Percentiles rank a stretch among this genome's conserved stretches.
phyloP scores from a whole-genome alignment of 2,329 filamentous ascomycete species.

The Shiraia bambusicola region DNA sequence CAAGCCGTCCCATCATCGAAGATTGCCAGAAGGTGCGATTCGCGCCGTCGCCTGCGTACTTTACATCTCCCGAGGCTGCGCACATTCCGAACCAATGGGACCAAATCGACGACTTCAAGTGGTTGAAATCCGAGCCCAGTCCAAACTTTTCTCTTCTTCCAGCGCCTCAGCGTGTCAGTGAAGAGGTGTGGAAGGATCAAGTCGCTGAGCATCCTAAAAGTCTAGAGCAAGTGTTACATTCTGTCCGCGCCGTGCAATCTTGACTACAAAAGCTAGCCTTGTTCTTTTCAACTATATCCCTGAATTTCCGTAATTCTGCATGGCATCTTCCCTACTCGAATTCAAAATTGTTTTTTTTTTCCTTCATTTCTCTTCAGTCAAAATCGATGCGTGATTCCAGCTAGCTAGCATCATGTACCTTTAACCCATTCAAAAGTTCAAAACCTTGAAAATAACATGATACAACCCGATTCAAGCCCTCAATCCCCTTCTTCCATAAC shows the following conservation, averaged over 20 bases:
- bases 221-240: not conserved
- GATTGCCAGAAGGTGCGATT: conserved; percentile 79
- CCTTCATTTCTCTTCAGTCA: too few relatives aligned
- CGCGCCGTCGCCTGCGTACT: conserved; percentile 68
- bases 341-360: too few relatives aligned
- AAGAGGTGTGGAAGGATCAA: conserved; percentile 65
- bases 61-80: conserved; percentile 52
- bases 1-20: conserved; percentile 90
- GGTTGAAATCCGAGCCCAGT: conserved; percentile 82
- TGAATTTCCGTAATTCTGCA: conserved; percentile 57
- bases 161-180: conserved; percentile 59
- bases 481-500: too few relatives aligned
- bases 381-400: too few relatives aligned
- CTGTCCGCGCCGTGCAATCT: not conserved
- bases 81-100: conserved; percentile 70
- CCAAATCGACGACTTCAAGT: conserved; percentile 95
- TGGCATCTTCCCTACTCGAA: too few relatives aligned
- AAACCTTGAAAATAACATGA: too few relatives aligned
- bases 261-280: not conserved
- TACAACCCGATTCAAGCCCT: too few relatives aligned
- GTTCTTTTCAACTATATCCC: too few relatives aligned
- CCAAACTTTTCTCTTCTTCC: conserved; percentile 82
- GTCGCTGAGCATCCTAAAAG: not conserved
- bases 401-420: too few relatives aligned
- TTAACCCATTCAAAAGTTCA: too few relatives aligned